Conservation (phyloP, 2,329 filamentous ascomycete genomes). For the Fusarium goolgardi region DNA sequence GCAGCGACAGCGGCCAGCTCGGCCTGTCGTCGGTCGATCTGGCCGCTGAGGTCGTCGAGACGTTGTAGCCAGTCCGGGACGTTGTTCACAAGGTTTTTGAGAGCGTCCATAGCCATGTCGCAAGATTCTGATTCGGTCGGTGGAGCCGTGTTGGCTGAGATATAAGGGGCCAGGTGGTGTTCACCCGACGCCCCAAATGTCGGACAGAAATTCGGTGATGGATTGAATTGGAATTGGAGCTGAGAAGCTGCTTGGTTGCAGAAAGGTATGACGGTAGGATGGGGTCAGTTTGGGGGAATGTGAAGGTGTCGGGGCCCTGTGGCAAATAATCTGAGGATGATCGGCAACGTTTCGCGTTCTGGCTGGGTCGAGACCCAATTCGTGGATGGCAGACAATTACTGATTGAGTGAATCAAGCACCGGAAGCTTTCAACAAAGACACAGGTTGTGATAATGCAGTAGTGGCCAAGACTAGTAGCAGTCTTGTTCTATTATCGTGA, state of each 20-base stretch:
- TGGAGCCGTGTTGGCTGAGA: constrained; percentile 46
- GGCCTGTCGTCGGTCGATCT: constrained; percentile 70
- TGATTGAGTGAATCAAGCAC: constrained; percentile 6
- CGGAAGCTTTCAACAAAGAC: constrained; percentile 10
- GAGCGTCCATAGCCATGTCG: constrained; percentile 64
- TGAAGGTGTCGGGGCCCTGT: constrained; percentile 6
- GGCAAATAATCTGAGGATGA: constrained; percentile 35
- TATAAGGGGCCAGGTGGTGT: constrained; percentile 48
- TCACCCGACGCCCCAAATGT: constrained; percentile 49
- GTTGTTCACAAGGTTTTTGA: constrained; percentile 65
- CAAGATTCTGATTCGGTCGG: constrained; percentile 46
- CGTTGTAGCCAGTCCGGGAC: constrained; percentile 70
- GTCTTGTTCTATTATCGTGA: constrained; percentile 37
- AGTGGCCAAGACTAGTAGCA: constrained; percentile 23
- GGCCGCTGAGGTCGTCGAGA: constrained; percentile 69
- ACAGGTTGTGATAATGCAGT: constrained; percentile 1
- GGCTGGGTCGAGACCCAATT: constrained; percentile 17
- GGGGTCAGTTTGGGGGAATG: constrained; percentile 4
- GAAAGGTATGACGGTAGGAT: constrained; percentile 3
- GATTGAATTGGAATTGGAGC: not conserved
- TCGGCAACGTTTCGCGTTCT: constrained; percentile 29
- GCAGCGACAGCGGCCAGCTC: constrained; percentile 65
- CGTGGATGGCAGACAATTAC: constrained; percentile 30
- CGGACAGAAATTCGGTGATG: constrained; percentile 19
- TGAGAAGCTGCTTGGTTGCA: constrained; percentile 18